Base-by-base conservation (phyloP, 805 yeast species). In the Ogataea saltuana region DNA sequence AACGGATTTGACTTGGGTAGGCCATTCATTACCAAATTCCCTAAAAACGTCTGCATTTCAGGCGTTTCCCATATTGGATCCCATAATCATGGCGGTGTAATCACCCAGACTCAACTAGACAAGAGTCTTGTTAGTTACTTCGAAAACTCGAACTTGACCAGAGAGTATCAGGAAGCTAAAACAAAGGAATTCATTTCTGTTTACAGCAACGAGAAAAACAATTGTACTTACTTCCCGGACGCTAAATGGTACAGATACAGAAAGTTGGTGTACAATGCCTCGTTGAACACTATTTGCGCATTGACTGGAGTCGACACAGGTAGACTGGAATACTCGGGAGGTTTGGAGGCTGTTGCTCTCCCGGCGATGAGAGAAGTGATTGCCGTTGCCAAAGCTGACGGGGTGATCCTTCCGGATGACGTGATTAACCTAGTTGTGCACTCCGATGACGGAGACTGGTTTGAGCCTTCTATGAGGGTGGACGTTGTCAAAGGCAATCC, bases 331-430 rank as follows among this genome's bases (percentile, higher is more conserved):
- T 58, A 68, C 22, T 59, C 72, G 19, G 80, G 79, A 4, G 70
- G 72, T 10, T 55, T 67, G 20, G 67, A 69, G 10, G 42, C 62
- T 0, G 50, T 78, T 12, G 60, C 74, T 7, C 49, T 64, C 27
- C 88, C 87, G 3, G 84, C 86, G 0, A 83, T 83, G 89, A 61
- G 68, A 27, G 95, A 85, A 60, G 70, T 86, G 15, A 60, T 75
- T 17, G 72, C 71, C 2, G 74, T 84, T 43, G 93, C 95, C n/a
- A 75, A 74, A 39, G 77, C 85, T 10, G 89, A 82, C 42, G 86
- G 86, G 0, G 72, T 76, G 26, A 68, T 66, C 4, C 55, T 84
- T 17, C 79, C 79, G 1, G 70, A 63, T 18, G 74, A 64, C 5
- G 60, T 71, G 10, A 76, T 76, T 45, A 68, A 75, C 19, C 48